Conservation (phyloP, 148 eudicot species). For the Pharnaceum exiguum region DNA sequence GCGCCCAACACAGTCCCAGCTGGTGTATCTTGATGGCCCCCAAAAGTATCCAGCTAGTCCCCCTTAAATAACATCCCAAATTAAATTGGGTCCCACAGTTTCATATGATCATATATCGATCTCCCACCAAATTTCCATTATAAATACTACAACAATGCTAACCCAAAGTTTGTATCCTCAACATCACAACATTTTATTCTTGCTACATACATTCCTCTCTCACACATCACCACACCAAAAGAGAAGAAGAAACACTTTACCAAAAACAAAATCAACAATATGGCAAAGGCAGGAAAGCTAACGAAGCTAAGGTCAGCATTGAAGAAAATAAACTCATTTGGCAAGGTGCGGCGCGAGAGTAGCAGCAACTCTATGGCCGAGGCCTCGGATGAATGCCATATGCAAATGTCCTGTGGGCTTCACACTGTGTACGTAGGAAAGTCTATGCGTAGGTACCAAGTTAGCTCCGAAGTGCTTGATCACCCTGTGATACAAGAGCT, state of each 20-base stretch:
- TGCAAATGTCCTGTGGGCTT: conserved; percentile 1
- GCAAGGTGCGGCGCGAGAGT: conserved; percentile 14
- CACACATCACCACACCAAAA: background rate
- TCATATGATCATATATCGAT: no score
- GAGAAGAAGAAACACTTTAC: background rate
- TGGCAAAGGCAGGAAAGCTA: conserved; percentile 19
- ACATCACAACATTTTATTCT: background rate
- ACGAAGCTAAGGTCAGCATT: conserved; percentile 19
- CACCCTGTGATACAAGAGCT: conserved; percentile 27
- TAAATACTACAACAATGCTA: background rate
- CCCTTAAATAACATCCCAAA: background rate
- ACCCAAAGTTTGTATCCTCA: background rate
- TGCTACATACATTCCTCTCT: background rate
- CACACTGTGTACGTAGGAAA: conserved; percentile 21
- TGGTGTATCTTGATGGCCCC: background rate
- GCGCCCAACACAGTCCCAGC: conserved; percentile 8
- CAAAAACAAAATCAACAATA: background rate
- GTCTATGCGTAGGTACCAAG: conserved; percentile 7
- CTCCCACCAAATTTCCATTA: background rate
- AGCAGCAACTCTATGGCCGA: conserved; percentile 6
- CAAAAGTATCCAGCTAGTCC: background rate
- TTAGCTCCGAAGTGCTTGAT: conserved; percentile 11
- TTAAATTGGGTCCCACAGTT: background rate
- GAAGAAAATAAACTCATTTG: conserved; percentile 22
- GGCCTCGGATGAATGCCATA: conserved; percentile 3